Evolutionary conservation across 1,139 yeast species (phyloP).

Genomic region (Pichia sp.): DNA sequence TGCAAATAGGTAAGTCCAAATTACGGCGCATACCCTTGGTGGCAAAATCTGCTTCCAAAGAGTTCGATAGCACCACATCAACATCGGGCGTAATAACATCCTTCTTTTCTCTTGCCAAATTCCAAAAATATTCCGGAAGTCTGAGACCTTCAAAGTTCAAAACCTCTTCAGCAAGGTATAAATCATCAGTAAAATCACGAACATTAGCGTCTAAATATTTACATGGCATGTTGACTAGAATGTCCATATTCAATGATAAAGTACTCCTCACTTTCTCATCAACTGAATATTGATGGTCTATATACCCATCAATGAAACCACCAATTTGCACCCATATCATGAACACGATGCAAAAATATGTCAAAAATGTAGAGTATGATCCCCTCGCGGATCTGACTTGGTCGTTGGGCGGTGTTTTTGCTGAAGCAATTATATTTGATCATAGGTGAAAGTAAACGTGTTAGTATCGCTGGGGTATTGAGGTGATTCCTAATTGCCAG

Average conservation of each 20-base stretch:
- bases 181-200: constrained; percentile 69
- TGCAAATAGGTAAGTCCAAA: constrained; percentile 72
- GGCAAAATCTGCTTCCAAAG: constrained; percentile 57
- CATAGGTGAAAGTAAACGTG: no score
- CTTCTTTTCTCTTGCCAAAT: constrained; percentile 37
- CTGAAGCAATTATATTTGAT: constrained; percentile 29
- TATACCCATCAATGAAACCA: constrained; percentile 74
- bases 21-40: constrained; percentile 33
- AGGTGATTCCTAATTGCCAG: no score
- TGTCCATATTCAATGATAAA: constrained; percentile 67
- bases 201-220: constrained; percentile 67
- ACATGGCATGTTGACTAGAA: constrained; percentile 83
- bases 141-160: constrained; percentile 59
- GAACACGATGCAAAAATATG: constrained; percentile 54
- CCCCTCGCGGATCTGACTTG: constrained; percentile 71
- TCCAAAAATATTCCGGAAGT: constrained; percentile 37
- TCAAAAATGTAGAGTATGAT: constrained; percentile 63
- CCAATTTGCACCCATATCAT: constrained; percentile 85
- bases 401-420: constrained; percentile 76
- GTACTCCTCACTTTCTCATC: constrained; percentile 55
- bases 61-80: constrained; percentile 57
- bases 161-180: constrained; percentile 68
- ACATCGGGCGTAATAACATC: constrained; percentile 56
- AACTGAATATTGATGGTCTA: constrained; percentile 72
- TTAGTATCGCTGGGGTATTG: no score